These are phyloP conservation scores for Phyllachora maydis DNA, from an alignment of 2,329 filamentous ascomycete species.

Conservation along the genomic window DNA sequence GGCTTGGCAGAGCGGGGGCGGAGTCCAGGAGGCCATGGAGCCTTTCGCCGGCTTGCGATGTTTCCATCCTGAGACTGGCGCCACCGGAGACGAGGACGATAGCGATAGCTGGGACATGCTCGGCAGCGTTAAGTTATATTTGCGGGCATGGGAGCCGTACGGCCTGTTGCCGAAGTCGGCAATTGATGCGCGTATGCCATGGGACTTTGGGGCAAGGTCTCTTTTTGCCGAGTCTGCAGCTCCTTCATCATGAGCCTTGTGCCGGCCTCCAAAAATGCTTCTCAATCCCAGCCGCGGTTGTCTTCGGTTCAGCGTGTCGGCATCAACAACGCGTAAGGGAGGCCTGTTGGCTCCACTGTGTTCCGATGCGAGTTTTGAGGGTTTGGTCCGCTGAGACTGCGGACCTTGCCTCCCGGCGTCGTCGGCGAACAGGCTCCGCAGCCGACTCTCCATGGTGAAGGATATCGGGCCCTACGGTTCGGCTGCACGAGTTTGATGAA, in stretches of 20 bases:
- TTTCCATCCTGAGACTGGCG: slow-evolving; percentile 5
- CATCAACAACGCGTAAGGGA: too few relatives aligned
- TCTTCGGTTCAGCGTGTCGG: slow-evolving; percentile 19
- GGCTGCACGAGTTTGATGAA: too few relatives aligned
- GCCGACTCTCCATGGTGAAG: too few relatives aligned
- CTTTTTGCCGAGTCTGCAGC: slow-evolving; percentile 7
- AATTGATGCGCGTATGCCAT: slow-evolving; percentile 22
- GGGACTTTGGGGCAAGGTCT: slow-evolving; percentile 11
- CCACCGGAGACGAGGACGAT: slow-evolving; percentile 5
- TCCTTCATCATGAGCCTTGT: slow-evolving; percentile 12
- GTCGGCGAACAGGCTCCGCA: too few relatives aligned
- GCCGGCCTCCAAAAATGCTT: slow-evolving; percentile 25
- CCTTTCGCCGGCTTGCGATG: slow-evolving; percentile 11
- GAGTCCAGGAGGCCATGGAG: slow-evolving; percentile 31
- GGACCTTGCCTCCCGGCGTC: too few relatives aligned
- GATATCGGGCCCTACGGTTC: too few relatives aligned
- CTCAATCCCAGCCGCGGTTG: slow-evolving; percentile 30
- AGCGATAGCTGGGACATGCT: slow-evolving; percentile 16
- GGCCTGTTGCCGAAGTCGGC: slow-evolving; percentile 23
- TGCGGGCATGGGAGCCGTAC: slow-evolving; percentile 11
- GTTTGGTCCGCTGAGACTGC: too few relatives aligned
- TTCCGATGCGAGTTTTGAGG: too few relatives aligned
- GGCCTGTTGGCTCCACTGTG: too few relatives aligned
- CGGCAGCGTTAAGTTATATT: too few relatives aligned
- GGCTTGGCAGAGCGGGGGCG: slow-evolving; percentile 67